These are phyloP conservation scores for Geotrichum phurueaensis DNA, from an alignment of 1,139 yeast genomes.

Conservation along the genomic window DNA sequence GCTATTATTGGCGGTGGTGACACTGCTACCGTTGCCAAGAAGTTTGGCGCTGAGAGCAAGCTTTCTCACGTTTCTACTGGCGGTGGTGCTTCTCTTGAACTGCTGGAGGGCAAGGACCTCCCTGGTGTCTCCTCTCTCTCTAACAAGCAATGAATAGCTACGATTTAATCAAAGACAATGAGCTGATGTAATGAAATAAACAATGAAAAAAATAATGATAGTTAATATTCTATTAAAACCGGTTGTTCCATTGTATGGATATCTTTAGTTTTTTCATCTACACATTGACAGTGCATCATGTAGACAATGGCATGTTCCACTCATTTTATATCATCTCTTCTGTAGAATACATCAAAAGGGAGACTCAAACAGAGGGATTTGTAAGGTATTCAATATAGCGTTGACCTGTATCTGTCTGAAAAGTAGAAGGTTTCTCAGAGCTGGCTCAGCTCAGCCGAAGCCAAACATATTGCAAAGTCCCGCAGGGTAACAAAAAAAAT, in stretches of 20 bases:
- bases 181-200: not conserved
- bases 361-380: not conserved
- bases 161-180: not conserved
- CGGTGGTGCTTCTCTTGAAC: slow-evolving; percentile 98
- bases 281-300: not conserved
- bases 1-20: slow-evolving; percentile 99
- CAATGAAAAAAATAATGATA: not conserved
- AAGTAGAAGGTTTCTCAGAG: not conserved
- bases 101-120: slow-evolving; percentile 93
- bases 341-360: not conserved
- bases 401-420: not conserved
- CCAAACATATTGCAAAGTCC: not conserved
- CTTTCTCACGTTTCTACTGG: slow-evolving; percentile 97
- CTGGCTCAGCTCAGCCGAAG: not conserved
- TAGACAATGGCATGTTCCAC: not conserved
- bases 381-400: not conserved
- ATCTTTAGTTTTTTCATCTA: not conserved
- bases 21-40: slow-evolving; percentile 98
- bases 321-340: not conserved
- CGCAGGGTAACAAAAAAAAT: not conserved
- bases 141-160: slow-evolving; percentile 43
- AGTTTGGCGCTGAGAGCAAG: slow-evolving; percentile 90
- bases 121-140: slow-evolving; percentile 94
- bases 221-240: not conserved
- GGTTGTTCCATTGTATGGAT: not conserved